phyloP scores from a whole-genome alignment of 345 rosid genomes.

The Sonneratia caseolaris region DNA sequence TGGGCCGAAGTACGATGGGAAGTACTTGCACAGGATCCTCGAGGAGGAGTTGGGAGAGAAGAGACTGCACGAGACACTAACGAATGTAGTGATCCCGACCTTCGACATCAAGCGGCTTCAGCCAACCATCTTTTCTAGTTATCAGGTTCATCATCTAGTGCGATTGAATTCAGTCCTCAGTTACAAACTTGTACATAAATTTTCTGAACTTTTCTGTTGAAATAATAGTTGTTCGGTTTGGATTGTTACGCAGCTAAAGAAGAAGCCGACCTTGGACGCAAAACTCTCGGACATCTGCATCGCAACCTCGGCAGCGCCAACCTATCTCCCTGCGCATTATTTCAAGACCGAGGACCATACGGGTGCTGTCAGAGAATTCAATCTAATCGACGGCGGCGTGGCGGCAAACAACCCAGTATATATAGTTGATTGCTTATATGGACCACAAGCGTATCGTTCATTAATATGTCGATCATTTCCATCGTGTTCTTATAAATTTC shows the following conservation, averaged over 20 bases:
- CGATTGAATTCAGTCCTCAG: background rate
- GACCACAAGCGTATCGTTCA: too few species aligned
- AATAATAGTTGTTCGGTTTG: background rate
- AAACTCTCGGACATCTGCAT: background rate
- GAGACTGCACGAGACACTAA: constrained; percentile 11
- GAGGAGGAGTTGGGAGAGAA: constrained; percentile 11
- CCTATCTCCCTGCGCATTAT: constrained; percentile 1
- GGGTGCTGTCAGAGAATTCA: background rate
- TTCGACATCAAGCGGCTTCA: constrained; percentile 21
- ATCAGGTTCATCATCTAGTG: background rate
- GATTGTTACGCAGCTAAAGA: constrained; percentile 10
- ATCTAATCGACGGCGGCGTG: background rate
- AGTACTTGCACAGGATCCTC: constrained; percentile 8
- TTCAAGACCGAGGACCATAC: background rate
- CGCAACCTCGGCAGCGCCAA: background rate
- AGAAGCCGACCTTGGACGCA: background rate
- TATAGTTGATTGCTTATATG: background rate
- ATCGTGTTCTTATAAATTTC: too few species aligned
- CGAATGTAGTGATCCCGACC: constrained; percentile 18
- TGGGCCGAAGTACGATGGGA: constrained; percentile 21
- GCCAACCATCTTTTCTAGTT: constrained; percentile 21
- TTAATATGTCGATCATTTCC: too few species aligned
- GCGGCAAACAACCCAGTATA: constrained; percentile 1
- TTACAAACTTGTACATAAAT: background rate
- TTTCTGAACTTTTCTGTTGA: background rate